Percentiles rank a stretch among this genome's conserved stretches.
Conservation (phyloP, 306 rosid genomes). For the Cajanus cajan region DNA sequence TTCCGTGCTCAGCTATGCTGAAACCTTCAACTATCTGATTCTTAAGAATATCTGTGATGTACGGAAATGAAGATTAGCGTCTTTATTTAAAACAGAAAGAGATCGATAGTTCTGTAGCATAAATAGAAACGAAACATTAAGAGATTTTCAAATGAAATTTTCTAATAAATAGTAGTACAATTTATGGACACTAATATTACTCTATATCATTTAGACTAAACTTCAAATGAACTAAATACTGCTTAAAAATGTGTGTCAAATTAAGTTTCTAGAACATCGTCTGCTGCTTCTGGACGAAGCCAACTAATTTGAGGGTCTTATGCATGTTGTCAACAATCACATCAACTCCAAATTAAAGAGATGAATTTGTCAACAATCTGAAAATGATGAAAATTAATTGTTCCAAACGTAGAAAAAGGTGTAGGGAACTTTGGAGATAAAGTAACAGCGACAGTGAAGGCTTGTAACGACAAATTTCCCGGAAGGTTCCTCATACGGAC, state of each 20-base stretch:
- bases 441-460: background rate
- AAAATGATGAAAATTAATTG: background rate
- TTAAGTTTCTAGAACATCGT: constrained; percentile 13
- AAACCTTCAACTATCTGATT: background rate
- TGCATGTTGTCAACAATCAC: background rate
- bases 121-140: background rate
- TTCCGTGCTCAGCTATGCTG: no score
- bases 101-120: background rate
- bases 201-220: background rate
- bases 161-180: background rate
- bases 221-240: background rate
- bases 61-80: background rate
- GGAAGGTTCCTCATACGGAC: background rate
- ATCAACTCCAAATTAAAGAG: background rate
- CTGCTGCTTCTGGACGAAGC: background rate
- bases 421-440: background rate
- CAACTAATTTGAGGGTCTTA: background rate
- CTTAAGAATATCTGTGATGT: background rate
- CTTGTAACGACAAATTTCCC: background rate
- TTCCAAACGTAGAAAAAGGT: background rate
- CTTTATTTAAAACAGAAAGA: background rate
- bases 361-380: background rate
- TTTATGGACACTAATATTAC: background rate
- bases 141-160: background rate
- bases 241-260: background rate